These are phyloP conservation scores for Talinum fruticosum DNA, from an alignment of 148 eudicot species.

Conservation along the genomic window DNA sequence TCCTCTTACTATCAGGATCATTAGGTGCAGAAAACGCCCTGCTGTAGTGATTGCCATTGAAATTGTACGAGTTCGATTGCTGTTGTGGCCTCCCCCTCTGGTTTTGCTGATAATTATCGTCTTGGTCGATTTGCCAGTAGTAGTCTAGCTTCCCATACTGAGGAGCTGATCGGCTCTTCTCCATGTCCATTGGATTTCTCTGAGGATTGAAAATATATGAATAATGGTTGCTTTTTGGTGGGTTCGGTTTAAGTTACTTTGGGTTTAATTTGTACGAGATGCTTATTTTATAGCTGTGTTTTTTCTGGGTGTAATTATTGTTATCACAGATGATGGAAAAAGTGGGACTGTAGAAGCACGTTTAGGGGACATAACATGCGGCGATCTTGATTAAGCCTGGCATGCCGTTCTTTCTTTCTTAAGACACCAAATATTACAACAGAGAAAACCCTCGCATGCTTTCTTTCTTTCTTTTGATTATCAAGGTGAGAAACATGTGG, in stretches of 20 bases:
- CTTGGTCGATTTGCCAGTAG: not conserved
- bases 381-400: not conserved
- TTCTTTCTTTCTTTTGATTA: too few species aligned
- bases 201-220: not conserved
- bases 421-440: not conserved
- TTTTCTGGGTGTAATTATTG: not conserved
- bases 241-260: not conserved
- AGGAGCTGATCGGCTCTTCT: conserved; percentile 4
- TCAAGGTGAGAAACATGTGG: not conserved
- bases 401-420: not conserved
- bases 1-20: conserved; percentile 51
- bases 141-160: conserved; percentile 3
- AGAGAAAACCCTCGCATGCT: not conserved
- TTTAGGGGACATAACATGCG: not conserved
- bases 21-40: conserved; percentile 19
- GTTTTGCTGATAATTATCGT: not conserved
- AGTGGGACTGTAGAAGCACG: not conserved
- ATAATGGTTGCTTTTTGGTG: not conserved
- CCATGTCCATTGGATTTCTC: not conserved
- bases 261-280: not conserved
- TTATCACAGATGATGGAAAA: not conserved
- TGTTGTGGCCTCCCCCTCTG: not conserved
- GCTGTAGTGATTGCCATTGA: not conserved
- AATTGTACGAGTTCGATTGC: not conserved
- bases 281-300: conserved; percentile 1